These are phyloP conservation scores for Calonectria pseudoreteaudii DNA, from an alignment of 2,329 filamentous ascomycete genomes.

Conservation along the genomic window DNA sequence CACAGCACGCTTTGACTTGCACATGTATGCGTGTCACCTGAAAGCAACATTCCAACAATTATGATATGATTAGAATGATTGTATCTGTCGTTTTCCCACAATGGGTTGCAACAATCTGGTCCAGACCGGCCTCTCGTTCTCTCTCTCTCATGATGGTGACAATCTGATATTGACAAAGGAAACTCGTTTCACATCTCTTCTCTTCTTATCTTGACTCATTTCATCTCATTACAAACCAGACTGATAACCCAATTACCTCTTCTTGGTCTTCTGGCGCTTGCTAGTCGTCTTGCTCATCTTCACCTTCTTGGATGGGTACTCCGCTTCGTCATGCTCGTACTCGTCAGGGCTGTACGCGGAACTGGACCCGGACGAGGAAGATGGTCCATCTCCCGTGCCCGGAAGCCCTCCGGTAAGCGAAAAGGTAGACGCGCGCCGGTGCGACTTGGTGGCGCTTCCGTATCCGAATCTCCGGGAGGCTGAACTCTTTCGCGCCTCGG, in stretches of 20 bases:
- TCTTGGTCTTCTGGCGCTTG: slow-evolving; percentile 42
- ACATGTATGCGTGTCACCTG: not conserved
- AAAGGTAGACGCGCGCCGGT: slow-evolving; percentile 45
- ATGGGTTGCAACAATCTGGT: not conserved
- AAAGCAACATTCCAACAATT: not conserved
- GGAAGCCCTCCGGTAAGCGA: slow-evolving; percentile 34
- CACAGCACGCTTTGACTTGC: not conserved
- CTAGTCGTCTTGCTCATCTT: slow-evolving; percentile 38
- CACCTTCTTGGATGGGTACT: slow-evolving; percentile 44
- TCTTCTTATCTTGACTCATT: not conserved
- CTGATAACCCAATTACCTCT: slow-evolving; percentile 22
- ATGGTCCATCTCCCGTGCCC: slow-evolving; percentile 24
- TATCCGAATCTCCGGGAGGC: slow-evolving; percentile 52
- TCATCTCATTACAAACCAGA: not conserved
- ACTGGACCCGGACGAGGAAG: slow-evolving; percentile 33
- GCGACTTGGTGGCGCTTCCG: slow-evolving; percentile 43
- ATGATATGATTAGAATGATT: not conserved
- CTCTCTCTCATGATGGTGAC: not conserved
- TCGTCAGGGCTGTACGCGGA: slow-evolving; percentile 33
- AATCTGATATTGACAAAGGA: not conserved
- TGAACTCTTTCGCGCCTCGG: slow-evolving; percentile 53
- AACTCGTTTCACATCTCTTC: not conserved
- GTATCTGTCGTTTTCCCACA: not conserved
- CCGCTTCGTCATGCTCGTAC: slow-evolving; percentile 46
- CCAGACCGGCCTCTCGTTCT: not conserved